Evolutionary conservation across 1,139 yeast species (phyloP).

Genomic region (Kluyveromyces marxianus): DNA sequence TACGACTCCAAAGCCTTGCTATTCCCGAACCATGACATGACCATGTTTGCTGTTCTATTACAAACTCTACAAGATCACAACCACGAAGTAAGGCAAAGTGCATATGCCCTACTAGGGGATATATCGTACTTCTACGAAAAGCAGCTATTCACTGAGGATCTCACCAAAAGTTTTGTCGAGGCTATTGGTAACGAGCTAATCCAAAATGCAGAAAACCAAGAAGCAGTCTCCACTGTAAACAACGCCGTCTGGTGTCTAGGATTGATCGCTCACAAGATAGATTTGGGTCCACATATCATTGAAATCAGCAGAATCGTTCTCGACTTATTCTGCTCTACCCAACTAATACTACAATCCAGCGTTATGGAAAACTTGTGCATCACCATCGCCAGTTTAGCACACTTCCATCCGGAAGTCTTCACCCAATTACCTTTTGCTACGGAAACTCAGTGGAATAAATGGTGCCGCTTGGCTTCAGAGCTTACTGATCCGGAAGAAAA

Average conservation of each 20-base stretch:
- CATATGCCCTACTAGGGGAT: slow-evolving; percentile 88
- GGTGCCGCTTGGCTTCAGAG: slow-evolving; percentile 23
- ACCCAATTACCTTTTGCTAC: slow-evolving; percentile 36
- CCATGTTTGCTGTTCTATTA: slow-evolving; percentile 57
- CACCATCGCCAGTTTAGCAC: slow-evolving; percentile 84
- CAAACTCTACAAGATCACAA: slow-evolving; percentile 69
- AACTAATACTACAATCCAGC: slow-evolving; percentile 32
- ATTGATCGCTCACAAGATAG: slow-evolving; percentile 64
- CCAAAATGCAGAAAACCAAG: slow-evolving; percentile 27
- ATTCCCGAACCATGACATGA: slow-evolving; percentile 31
- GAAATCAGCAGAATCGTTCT: slow-evolving; percentile 57
- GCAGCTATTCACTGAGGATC: slow-evolving; percentile 31
- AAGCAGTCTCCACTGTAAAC: slow-evolving; percentile 59
- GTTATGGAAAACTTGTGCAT: slow-evolving; percentile 88
- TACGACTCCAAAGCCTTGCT: slow-evolving; percentile 54
- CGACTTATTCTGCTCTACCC: slow-evolving; percentile 54
- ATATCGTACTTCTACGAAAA: slow-evolving; percentile 50
- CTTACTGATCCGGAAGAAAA: slow-evolving; percentile 29
- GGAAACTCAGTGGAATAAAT: slow-evolving; percentile 22
- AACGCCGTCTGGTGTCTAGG: slow-evolving; percentile 95
- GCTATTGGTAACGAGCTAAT: slow-evolving; percentile 60
- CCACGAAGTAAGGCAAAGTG: slow-evolving; percentile 86
- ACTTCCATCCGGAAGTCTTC: slow-evolving; percentile 51
- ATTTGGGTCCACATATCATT: slow-evolving; percentile 52
- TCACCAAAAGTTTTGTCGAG: slow-evolving; percentile 50